A percentile compares a stretch with the other conserved stretches of the same genome.
These are phyloP conservation scores for Eutypa lata DNA, from an alignment of 2,329 filamentous ascomycete species.

Conservation along the genomic window DNA sequence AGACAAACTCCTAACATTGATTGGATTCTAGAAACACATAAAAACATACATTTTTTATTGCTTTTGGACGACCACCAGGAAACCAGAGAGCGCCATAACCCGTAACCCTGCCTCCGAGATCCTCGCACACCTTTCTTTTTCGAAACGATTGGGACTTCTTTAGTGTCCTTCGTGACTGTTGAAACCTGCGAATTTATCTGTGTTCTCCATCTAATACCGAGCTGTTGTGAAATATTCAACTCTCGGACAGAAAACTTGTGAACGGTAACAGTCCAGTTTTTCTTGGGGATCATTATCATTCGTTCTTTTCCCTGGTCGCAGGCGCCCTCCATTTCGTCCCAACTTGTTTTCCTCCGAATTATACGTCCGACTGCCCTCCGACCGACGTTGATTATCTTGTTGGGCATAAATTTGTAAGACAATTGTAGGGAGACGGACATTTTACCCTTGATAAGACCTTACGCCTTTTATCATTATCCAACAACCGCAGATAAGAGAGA, in stretches of 20 bases:
- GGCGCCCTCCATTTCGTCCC: slow-evolving; percentile 50
- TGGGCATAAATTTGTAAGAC: neutral
- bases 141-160: slow-evolving; percentile 8
- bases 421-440: neutral
- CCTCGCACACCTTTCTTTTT: neutral
- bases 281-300: slow-evolving; percentile 34
- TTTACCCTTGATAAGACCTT: neutral
- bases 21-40: neutral
- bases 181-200: slow-evolving; percentile 19
- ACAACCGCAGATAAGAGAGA: neutral
- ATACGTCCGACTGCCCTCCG: neutral
- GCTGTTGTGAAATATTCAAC: slow-evolving; percentile 25
- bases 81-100: neutral
- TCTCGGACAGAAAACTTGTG: slow-evolving; percentile 23
- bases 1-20: neutral
- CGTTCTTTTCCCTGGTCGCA: slow-evolving; percentile 48
- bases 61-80: neutral
- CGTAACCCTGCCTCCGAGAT: neutral
- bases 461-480: no score
- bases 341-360: slow-evolving; percentile 1
- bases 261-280: slow-evolving; percentile 47
- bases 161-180: slow-evolving; percentile 27
- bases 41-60: neutral
- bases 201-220: slow-evolving; percentile 11
- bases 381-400: neutral